phyloP scores from a whole-genome alignment of 176 grass and related monocot species.

The Tillandsia leiboldiana region DNA sequence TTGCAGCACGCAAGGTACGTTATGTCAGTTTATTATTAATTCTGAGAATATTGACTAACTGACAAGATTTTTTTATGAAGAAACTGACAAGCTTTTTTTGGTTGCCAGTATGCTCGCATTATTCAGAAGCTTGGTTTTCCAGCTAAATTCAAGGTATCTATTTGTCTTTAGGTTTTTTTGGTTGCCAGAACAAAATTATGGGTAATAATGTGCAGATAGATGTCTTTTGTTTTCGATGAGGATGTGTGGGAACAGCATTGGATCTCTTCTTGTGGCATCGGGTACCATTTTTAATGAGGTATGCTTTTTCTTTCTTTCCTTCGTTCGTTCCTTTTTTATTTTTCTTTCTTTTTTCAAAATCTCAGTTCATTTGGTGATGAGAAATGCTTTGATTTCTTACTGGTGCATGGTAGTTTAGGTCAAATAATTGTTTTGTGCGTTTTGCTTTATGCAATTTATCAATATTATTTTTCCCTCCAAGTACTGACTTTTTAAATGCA shows the following conservation, averaged over 20 bases:
- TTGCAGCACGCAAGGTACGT: slow-evolving; percentile 23
- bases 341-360: neutral
- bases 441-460: neutral
- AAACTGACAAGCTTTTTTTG: neutral
- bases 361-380: neutral
- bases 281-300: slow-evolving; percentile 85
- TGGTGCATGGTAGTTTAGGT: neutral
- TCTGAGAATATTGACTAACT: neutral
- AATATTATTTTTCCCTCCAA: too few species aligned
- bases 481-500: too few species aligned
- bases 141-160: slow-evolving; percentile 28
- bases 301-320: slow-evolving; percentile 3
- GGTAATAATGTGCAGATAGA: slow-evolving; percentile 27
- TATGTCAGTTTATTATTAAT: neutral
- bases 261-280: slow-evolving; percentile 47
- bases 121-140: slow-evolving; percentile 33
- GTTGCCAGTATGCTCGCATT: slow-evolving; percentile 28
- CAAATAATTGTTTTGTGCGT: neutral
- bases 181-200: neutral
- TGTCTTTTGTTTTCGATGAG: slow-evolving; percentile 93
- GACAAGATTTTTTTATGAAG: neutral
- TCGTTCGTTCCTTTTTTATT: neutral
- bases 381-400: neutral
- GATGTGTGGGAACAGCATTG: slow-evolving; percentile 48
- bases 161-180: neutral